Conservation (phyloP, 2,329 filamentous ascomycete species). For the Cladosporium sp. region DNA sequence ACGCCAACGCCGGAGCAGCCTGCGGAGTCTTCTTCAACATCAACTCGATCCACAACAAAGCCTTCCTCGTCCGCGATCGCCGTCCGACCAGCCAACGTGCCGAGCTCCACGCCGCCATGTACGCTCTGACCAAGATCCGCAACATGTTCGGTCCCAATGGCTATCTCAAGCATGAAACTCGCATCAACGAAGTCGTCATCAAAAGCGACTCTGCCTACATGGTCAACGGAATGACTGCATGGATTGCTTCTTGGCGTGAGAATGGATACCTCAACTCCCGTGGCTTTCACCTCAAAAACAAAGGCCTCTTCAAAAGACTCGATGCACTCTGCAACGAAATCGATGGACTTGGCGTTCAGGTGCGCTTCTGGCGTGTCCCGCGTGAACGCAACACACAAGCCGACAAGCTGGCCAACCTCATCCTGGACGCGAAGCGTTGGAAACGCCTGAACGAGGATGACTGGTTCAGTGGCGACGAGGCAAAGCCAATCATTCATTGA, state of each 20-base stretch:
- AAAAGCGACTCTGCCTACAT: slow-evolving; percentile 35
- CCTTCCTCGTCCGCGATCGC: slow-evolving; percentile 10
- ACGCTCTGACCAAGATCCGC: slow-evolving; percentile 14
- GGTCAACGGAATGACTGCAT: slow-evolving; percentile 30
- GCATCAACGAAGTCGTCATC: slow-evolving; percentile 20
- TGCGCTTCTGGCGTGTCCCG: slow-evolving; percentile 30
- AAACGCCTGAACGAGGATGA: slow-evolving; percentile 2
- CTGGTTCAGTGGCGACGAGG: neutral
- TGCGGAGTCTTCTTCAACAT: slow-evolving; percentile 20
- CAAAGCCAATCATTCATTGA: neutral
- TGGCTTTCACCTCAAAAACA: slow-evolving; percentile 24
- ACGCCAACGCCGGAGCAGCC: slow-evolving; percentile 11
- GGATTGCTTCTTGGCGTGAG: slow-evolving; percentile 30
- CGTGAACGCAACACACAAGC: neutral
- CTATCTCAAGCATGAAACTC: neutral
- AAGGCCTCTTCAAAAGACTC: slow-evolving; percentile 19
- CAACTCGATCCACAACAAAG: slow-evolving; percentile 9
- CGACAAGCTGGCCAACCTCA: neutral
- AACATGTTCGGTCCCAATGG: slow-evolving; percentile 13
- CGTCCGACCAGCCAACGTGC: slow-evolving; percentile 18
- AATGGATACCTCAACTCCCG: slow-evolving; percentile 27
- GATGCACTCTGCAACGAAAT: slow-evolving; percentile 13
- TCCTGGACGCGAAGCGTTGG: neutral
- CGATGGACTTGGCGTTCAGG: slow-evolving; percentile 10
- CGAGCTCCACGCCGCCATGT: slow-evolving; percentile 20